Percentiles rank a stretch among this genome's conserved stretches.
Conservation (phyloP, 2,329 filamentous ascomycete genomes). For the Trichoderma arundinaceum region DNA sequence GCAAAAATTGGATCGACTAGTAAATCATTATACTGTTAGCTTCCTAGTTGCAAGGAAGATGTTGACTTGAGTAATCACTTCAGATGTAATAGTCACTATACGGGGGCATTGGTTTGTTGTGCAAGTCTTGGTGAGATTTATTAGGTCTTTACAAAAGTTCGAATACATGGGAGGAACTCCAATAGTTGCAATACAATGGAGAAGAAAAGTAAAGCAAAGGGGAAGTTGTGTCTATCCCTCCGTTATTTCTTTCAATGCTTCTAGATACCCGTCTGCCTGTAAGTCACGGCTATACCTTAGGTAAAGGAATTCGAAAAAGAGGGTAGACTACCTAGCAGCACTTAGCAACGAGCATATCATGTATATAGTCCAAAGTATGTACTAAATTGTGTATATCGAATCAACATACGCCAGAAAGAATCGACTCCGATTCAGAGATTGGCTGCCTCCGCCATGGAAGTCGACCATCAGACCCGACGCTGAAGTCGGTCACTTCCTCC, state of each 20-base stretch:
- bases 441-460: constrained; percentile 47
- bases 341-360: constrained; percentile 4
- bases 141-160: neutral
- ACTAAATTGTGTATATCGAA: neutral
- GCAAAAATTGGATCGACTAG: too few relatives aligned
- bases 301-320: neutral
- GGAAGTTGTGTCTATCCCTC: neutral
- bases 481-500: constrained; percentile 46
- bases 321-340: constrained; percentile 1
- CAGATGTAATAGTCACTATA: too few relatives aligned
- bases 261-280: neutral
- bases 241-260: neutral
- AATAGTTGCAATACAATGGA: neutral
- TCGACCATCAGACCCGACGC: constrained; percentile 41
- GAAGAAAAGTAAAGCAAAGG: neutral
- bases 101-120: too few relatives aligned
- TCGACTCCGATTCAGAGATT: constrained; percentile 44
- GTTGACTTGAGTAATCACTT: too few relatives aligned
- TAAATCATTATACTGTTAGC: too few relatives aligned
- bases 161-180: accelerated
- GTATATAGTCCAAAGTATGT: neutral
- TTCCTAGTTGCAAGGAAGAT: too few relatives aligned
- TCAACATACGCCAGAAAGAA: constrained; percentile 41
- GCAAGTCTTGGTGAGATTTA: neutral
- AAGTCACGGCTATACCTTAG: neutral